Evolutionary conservation across 306 rosid genomes (phyloP).

Genomic region (Erythrophleum fordii): DNA sequence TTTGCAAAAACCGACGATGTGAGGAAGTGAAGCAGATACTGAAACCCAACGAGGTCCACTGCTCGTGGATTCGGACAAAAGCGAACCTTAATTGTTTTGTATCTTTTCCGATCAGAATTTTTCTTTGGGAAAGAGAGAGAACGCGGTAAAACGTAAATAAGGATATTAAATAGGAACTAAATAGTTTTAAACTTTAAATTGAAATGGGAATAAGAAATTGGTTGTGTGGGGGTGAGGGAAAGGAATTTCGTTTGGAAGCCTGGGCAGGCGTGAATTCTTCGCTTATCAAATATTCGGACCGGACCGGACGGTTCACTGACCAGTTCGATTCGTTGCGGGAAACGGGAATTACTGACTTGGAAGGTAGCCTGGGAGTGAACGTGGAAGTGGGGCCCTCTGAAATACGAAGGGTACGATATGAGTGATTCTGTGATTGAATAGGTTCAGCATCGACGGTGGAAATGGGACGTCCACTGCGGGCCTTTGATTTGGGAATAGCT

Average conservation of each 20-base stretch:
- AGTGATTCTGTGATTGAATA: conserved; percentile 13
- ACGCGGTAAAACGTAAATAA: conserved; percentile 44
- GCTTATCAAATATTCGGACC: conserved; percentile 48
- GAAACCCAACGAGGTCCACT: neutral
- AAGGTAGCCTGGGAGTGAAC: conserved; percentile 42
- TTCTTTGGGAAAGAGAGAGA: neutral
- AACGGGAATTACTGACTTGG: conserved; percentile 27
- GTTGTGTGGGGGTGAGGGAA: conserved; percentile 51
- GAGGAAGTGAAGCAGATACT: neutral
- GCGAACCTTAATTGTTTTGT: conserved; percentile 16
- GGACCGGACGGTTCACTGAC: neutral
- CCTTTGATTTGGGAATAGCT: neutral
- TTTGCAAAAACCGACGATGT: neutral
- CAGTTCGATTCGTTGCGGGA: conserved; percentile 25
- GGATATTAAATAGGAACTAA: conserved; percentile 1
- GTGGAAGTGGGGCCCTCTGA: conserved; percentile 45
- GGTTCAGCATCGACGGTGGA: conserved; percentile 45
- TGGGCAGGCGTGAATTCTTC: conserved; percentile 60
- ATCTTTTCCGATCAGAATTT: conserved; percentile 39
- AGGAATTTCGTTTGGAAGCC: conserved; percentile 59
- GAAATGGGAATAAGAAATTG: conserved; percentile 21
- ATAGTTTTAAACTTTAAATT: neutral
- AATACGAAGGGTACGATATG: conserved; percentile 4
- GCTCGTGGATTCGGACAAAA: conserved; percentile 47
- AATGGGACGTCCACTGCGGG: conserved; percentile 36